Evolutionary conservation across 108 stramenopile genomes (phyloP), one percentile per base, ranked within the genome.

Genomic region (Mediolabrus comicus): DNA sequence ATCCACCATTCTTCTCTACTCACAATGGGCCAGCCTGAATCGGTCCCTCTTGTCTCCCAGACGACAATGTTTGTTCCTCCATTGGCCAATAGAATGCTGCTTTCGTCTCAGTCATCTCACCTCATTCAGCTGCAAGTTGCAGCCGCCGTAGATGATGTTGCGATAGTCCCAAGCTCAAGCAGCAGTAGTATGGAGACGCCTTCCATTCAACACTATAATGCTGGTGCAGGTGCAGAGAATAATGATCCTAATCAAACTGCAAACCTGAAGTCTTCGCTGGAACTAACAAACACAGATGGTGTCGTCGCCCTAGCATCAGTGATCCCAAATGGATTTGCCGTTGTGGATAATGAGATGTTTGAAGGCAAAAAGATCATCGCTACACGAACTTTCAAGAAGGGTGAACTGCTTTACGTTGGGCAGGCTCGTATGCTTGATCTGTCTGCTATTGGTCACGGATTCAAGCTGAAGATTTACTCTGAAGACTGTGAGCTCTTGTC

Each of bases 321-420:
- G 9, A 62, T 74, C 22, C 72, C 72, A 1, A 22, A 49, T 9
- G 72, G 72, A 11, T 59, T 74, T 46, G 67, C 72, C 59, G 61
- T 74, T 16, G 72, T 69, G 16, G 72, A 74, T 43, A 36, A 74
- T 36, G 56, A 49, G 14, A 16, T 36, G 25, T 59, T 49, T 34
- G 67, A 67, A 31, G 72, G 72, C 4, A 69, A 74, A 34, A 69
- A 52, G 38, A 69, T 74, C 27, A 41, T 74, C 14, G 72, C 72
- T 3, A 74, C 59, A 12, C 49, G 61, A 33, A 14, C 38, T n/a
- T 74, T 51, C 59, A 49, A 38, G 58, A 49, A 67, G 27, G 72
- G 72, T 22, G 67, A 59, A 16, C 12, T 62, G 13, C 13, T 74
- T 16, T 74, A 74, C 46, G 33, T 60, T n/a, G 72, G 67, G 2